phyloP scores from a whole-genome alignment of 495 filamentous ascomycete genomes.

The Tetracladium setigerum region DNA sequence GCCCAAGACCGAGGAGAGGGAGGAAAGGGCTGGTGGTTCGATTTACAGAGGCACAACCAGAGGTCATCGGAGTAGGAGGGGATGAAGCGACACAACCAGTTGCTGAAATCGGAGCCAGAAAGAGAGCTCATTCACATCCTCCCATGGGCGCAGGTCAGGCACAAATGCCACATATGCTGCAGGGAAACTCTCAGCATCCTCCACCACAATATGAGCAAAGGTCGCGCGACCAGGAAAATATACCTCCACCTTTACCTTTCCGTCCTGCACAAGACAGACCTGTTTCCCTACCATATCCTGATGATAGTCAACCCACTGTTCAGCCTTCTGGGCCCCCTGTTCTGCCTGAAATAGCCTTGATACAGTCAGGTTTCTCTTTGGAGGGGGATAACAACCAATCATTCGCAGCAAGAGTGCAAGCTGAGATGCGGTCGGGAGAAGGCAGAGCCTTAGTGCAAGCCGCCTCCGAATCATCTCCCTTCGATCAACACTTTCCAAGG shows the following conservation, averaged over 20 bases:
- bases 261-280: too few relatives aligned
- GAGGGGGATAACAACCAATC: constrained; percentile 21
- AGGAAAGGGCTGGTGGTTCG: constrained; percentile 62
- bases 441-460: constrained; percentile 56
- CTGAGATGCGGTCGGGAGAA: constrained; percentile 69
- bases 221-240: too few relatives aligned
- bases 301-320: too few relatives aligned
- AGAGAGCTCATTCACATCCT: constrained; percentile 24
- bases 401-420: constrained; percentile 50
- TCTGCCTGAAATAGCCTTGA: background rate
- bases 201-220: too few relatives aligned
- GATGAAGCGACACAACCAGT: constrained; percentile 69
- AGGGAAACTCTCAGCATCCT: too few relatives aligned
- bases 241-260: too few relatives aligned
- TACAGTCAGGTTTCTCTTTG: background rate
- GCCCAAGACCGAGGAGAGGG: constrained; percentile 24
- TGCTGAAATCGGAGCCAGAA: constrained; percentile 54
- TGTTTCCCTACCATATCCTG: too few relatives aligned
- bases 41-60: constrained; percentile 59
- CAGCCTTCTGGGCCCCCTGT: background rate
- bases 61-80: constrained; percentile 80
- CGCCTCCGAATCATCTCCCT: constrained; percentile 19
- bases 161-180: too few relatives aligned
- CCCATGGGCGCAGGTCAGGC: background rate
- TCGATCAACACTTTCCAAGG: constrained; percentile 20